These are phyloP conservation scores for Hypoxylon lienhwacheense DNA, from an alignment of 495 filamentous ascomycete genomes.

Conservation along the genomic window DNA sequence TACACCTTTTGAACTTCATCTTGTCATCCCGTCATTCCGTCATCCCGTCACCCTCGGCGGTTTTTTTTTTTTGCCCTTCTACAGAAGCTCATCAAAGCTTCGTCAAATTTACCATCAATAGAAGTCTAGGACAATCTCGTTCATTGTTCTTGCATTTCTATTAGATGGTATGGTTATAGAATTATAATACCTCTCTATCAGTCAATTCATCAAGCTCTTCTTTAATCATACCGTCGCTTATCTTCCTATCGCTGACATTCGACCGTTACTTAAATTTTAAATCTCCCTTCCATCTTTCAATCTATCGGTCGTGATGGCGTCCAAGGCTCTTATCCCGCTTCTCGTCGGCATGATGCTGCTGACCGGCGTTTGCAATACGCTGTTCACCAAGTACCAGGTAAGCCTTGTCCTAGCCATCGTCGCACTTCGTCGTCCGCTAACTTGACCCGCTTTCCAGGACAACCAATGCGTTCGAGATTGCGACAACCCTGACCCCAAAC, in stretches of 20 bases:
- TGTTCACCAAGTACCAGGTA: constrained; percentile 95
- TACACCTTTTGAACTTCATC: background rate
- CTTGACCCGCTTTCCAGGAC: constrained; percentile 58
- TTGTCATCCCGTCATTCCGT: background rate
- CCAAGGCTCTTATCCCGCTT: constrained; percentile 70
- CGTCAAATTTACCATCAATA: background rate
- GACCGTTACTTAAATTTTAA: constrained; percentile 3
- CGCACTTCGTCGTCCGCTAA: constrained; percentile 1
- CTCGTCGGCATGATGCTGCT: constrained; percentile 90
- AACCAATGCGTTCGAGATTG: constrained; percentile 95
- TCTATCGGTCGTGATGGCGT: constrained; percentile 43
- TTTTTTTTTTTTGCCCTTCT: constrained; percentile 16
- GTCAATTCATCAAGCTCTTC: background rate
- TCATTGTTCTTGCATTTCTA: constrained; percentile 1
- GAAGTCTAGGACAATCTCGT: background rate
- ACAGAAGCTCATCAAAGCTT: constrained; percentile 26
- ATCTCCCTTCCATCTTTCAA: constrained; percentile 1
- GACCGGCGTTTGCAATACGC: constrained; percentile 91
- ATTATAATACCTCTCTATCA: no score
- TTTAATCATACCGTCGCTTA: constrained; percentile 1
- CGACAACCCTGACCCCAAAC: constrained; percentile 69
- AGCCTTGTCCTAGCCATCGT: constrained; percentile 18
- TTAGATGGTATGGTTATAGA: background rate
- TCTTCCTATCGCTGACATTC: constrained; percentile 14
- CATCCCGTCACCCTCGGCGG: constrained; percentile 12